phyloP scores from a whole-genome alignment of 371 early-diverging fungal species.

The Zopfochytrium polystomum region DNA sequence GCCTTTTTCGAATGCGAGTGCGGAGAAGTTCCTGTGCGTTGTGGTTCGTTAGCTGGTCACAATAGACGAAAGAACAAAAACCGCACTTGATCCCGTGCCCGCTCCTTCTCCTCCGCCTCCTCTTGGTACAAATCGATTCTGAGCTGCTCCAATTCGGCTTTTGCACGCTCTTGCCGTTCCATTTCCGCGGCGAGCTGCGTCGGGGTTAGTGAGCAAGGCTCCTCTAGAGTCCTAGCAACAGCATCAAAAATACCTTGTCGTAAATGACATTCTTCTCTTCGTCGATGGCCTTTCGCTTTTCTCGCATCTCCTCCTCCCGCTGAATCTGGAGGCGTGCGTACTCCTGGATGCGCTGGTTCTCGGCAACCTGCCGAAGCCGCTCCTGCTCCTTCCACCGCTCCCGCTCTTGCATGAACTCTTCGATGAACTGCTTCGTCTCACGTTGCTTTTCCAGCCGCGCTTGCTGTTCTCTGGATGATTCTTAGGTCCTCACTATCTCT shows the following conservation, averaged over 20 bases:
- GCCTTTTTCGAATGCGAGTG: conserved; percentile 43
- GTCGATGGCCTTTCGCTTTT: conserved; percentile 34
- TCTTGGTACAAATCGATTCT: conserved; percentile 49
- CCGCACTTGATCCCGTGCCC: conserved; percentile 33
- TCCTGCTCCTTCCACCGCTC: conserved; percentile 43
- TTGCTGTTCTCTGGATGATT: conserved; percentile 34
- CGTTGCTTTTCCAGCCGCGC: conserved; percentile 43
- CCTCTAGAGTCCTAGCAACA: not conserved
- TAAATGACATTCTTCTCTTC: conserved; percentile 47
- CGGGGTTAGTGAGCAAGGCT: not conserved
- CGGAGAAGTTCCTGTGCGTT: conserved; percentile 31
- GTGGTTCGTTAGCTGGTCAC: not conserved
- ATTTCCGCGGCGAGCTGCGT: conserved; percentile 49
- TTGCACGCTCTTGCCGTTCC: conserved; percentile 38
- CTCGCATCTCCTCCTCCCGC: conserved; percentile 36
- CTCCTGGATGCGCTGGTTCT: conserved; percentile 48
- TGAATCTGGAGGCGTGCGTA: conserved; percentile 41
- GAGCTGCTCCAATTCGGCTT: conserved; percentile 49
- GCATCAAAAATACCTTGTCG: conserved; percentile 38
- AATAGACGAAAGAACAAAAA: conserved; percentile 13
- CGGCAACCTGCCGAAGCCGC: conserved; percentile 32
- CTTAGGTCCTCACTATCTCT: too few relatives aligned
- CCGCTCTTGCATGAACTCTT: conserved; percentile 46
- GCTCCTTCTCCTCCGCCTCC: conserved; percentile 44
- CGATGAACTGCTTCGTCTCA: conserved; percentile 50